Conservation (phyloP, 495 filamentous ascomycete genomes). For the Cercophora scortea region DNA sequence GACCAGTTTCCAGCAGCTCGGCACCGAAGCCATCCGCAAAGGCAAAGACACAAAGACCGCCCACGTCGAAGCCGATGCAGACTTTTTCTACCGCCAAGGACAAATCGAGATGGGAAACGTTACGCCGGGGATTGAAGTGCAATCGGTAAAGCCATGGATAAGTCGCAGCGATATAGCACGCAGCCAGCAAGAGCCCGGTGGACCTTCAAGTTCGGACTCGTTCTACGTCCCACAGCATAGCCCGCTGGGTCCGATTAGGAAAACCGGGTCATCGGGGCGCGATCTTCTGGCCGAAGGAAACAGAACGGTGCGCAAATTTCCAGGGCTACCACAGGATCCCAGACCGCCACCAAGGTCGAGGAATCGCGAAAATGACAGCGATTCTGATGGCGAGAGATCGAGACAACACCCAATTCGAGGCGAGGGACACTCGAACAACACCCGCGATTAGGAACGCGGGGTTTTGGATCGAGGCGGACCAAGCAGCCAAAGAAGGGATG, state of each 20-base stretch:
- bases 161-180: neutral
- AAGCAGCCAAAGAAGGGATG: too few relatives aligned
- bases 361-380: too few relatives aligned
- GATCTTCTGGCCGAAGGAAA: neutral
- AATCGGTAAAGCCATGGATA: neutral
- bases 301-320: neutral
- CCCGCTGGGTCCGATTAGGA: neutral
- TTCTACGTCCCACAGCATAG: neutral
- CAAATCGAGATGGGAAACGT: too few relatives aligned
- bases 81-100: too few relatives aligned
- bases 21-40: neutral
- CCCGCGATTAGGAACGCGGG: neutral
- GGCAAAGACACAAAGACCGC: too few relatives aligned
- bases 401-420: neutral
- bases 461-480: neutral
- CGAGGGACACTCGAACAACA: neutral
- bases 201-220: too few relatives aligned
- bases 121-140: too few relatives aligned
- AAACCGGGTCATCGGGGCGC: too few relatives aligned
- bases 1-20: slow-evolving; percentile 1
- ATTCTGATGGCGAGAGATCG: neutral
- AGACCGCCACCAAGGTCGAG: too few relatives aligned
- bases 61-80: too few relatives aligned
- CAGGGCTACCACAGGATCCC: too few relatives aligned
- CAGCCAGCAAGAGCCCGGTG: neutral